A percentile compares a stretch with the other conserved stretches of the same genome.
These are phyloP conservation scores for Paraconiothyrium brasiliense DNA, from an alignment of 2,329 filamentous ascomycete genomes.

Conservation along the genomic window DNA sequence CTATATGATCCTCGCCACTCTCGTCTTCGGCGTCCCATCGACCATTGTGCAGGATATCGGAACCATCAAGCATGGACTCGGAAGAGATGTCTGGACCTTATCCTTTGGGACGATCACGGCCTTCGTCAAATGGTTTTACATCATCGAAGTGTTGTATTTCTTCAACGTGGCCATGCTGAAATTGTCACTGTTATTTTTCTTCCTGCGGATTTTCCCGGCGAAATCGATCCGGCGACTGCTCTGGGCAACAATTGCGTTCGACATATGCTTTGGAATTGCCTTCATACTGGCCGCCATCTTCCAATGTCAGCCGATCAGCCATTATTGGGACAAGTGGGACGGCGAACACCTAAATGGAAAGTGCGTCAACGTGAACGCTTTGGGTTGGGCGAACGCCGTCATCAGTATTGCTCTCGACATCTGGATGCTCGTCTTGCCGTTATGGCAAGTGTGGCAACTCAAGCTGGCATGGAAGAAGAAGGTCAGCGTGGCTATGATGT, in stretches of 20 bases:
- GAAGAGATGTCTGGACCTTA: slow-evolving; percentile 62
- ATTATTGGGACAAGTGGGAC: slow-evolving; percentile 41
- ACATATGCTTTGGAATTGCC: slow-evolving; percentile 28
- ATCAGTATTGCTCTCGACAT: slow-evolving; percentile 40
- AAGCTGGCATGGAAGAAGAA: slow-evolving; percentile 45
- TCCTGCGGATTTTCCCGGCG: slow-evolving; percentile 37
- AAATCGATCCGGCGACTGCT: slow-evolving; percentile 16
- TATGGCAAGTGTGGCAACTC: slow-evolving; percentile 40
- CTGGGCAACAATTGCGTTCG: slow-evolving; percentile 27
- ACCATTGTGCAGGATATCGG: slow-evolving; percentile 31
- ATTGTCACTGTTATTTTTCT: slow-evolving; percentile 36
- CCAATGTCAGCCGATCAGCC: slow-evolving; percentile 42
- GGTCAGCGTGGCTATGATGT: slow-evolving; percentile 45
- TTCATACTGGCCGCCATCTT: slow-evolving; percentile 28
- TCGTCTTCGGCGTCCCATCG: slow-evolving; percentile 29
- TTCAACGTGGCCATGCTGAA: slow-evolving; percentile 33
- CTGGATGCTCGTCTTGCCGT: slow-evolving; percentile 40
- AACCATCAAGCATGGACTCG: slow-evolving; percentile 50
- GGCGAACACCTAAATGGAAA: slow-evolving; percentile 28
- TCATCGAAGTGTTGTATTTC: slow-evolving; percentile 43
- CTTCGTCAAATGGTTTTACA: slow-evolving; percentile 49
- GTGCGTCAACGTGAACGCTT: slow-evolving; percentile 44
- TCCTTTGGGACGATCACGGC: slow-evolving; percentile 50
- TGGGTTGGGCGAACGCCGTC: slow-evolving; percentile 40
- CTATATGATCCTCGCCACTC: slow-evolving; percentile 30